Conservation (phyloP, 2,329 filamentous ascomycete genomes). For the Alternaria viburni region DNA sequence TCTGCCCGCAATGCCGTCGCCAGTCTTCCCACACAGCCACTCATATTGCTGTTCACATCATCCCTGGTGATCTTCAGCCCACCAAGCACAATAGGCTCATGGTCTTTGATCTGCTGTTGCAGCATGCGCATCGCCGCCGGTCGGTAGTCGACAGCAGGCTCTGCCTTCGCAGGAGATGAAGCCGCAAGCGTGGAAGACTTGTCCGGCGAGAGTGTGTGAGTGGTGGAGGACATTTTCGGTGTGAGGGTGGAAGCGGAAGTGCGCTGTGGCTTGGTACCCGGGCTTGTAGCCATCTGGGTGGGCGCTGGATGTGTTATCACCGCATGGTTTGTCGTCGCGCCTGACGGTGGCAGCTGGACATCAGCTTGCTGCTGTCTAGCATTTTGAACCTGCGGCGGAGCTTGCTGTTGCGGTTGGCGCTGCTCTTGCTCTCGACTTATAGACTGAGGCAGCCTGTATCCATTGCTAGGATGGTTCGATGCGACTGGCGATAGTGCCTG, state of each 20-base stretch:
- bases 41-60: not conserved
- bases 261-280: not conserved
- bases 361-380: fast-evolving
- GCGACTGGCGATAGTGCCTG: not conserved
- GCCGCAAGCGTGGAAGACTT: not conserved
- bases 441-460: too few species aligned
- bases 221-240: not conserved
- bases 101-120: not conserved
- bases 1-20: not conserved
- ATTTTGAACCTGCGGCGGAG: fast-evolving
- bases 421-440: not conserved
- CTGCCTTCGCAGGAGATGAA: not conserved
- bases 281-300: not conserved
- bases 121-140: not conserved
- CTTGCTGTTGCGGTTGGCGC: not conserved
- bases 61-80: not conserved
- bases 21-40: not conserved
- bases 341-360: not conserved
- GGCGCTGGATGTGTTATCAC: not conserved
- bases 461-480: too few species aligned
- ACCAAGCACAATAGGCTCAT: not conserved
- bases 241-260: not conserved
- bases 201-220: not conserved
- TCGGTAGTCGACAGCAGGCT: not conserved
- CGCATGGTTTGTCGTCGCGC: not conserved